Evolutionary conservation across 306 rosid genomes (phyloP).

Genomic region (Datisca glomerata): DNA sequence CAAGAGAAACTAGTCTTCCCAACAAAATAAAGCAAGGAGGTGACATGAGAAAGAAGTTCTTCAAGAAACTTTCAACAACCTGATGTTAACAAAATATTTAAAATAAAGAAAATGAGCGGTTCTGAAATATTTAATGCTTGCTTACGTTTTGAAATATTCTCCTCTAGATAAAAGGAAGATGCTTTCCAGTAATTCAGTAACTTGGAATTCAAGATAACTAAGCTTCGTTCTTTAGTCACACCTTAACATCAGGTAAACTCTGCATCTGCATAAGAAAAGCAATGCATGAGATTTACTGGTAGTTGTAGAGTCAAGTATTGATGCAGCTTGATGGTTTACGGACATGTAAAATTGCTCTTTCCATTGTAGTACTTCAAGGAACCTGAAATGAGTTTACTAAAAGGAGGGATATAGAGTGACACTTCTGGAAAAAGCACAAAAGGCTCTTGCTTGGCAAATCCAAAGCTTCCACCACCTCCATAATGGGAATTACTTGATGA

Average conservation of each 20-base stretch:
- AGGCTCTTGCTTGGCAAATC: constrained; percentile 12
- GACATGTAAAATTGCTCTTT: too few relatives aligned
- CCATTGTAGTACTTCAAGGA: too few relatives aligned
- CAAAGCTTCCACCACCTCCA: constrained; percentile 6
- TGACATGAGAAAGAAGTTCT: too few relatives aligned
- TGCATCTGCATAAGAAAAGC: neutral
- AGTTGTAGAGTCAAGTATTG: neutral
- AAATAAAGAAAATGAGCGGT: neutral
- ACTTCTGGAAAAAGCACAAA: constrained; percentile 14
- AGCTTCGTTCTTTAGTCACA: neutral
- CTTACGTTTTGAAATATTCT: constrained; percentile 7
- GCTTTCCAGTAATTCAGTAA: constrained; percentile 7
- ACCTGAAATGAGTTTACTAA: neutral
- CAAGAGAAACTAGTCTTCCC: constrained; percentile 8
- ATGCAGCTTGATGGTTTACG: neutral
- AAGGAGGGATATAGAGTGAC: neutral
- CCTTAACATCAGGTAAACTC: constrained; percentile 8
- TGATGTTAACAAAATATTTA: neutral
- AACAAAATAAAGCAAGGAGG: too few relatives aligned
- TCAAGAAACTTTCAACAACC: too few relatives aligned
- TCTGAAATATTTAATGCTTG: neutral
- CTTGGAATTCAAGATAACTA: neutral
- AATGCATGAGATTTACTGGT: neutral
- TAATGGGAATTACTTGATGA: too few relatives aligned
- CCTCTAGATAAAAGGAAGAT: constrained; percentile 12